phyloP scores from a whole-genome alignment of 1,139 yeast species.

The Geotrichum aggregatum region DNA sequence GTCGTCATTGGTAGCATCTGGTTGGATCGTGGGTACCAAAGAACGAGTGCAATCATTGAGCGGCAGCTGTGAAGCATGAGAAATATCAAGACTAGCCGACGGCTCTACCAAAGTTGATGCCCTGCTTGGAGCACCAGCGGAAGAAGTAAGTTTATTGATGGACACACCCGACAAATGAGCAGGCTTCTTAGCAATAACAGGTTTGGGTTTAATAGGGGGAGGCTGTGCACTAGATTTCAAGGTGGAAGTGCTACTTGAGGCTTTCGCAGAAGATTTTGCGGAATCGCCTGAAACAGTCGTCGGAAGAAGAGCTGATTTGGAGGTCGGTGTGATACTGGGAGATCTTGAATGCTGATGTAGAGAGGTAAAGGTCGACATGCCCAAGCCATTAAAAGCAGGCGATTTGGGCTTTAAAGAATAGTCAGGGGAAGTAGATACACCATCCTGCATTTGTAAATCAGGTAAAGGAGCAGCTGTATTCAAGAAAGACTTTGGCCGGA shows the following conservation, averaged over 20 bases:
- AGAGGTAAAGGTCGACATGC: not conserved
- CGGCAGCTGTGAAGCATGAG: not conserved
- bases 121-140: not conserved
- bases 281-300: too few species aligned
- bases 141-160: not conserved
- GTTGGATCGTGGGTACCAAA: not conserved
- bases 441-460: not conserved
- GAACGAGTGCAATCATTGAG: too few species aligned
- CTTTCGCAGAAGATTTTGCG: too few species aligned
- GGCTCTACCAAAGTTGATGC: not conserved
- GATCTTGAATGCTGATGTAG: not conserved
- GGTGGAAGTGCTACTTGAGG: not conserved
- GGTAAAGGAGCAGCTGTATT: constrained; percentile 2
- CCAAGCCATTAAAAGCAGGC: not conserved
- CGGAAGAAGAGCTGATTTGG: too few species aligned
- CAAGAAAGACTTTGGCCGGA: constrained; percentile 1
- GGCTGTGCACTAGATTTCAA: too few species aligned
- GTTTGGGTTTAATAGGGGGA: constrained; percentile 6
- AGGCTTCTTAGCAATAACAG: constrained; percentile 17
- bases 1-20: not conserved
- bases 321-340: too few species aligned
- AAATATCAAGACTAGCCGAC: not conserved
- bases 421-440: not conserved
- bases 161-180: constrained; percentile 11
- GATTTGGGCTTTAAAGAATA: constrained; percentile 7